Base-by-base conservation (phyloP, 2,329 filamentous ascomycete genomes). In the Fusarium kyushuense region DNA sequence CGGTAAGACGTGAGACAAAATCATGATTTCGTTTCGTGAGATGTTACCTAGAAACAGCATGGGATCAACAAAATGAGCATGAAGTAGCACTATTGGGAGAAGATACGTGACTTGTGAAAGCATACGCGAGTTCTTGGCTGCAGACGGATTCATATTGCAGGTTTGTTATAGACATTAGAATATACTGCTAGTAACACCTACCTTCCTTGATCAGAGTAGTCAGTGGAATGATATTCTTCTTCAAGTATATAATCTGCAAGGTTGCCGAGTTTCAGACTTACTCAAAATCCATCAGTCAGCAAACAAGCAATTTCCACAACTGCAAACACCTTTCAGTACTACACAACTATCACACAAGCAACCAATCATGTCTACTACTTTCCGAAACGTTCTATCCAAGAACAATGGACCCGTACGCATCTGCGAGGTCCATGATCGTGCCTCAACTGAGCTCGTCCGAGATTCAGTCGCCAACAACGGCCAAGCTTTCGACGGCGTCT, bases 401-500 rank as follows among this genome's bases (percentile, higher is more conserved):
- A 25, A 25, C 5, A 17, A 25, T 25, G 40, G 40, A 17, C 40
- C 40, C 21, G 13, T 42, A 25, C 40, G 40, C 16, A 33, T 62
- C 14, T 62, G 58, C 21, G 58, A 62, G 35, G 51, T 56, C 6
- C 58, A 62, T 10, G 58, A 62, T 36, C 54, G 58, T 4, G 33
- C 40, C 9, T 62, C 58, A 9, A 62, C 58, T 25, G 58, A 62
- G 32, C 58, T 62, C 40, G 58, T 62, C 33, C 51, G 58, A 40
- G 43, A 33, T 17, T 46, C 58, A 10, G 33, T 62, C 30, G 58
- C 40, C 10, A 53, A 47, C 14, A 46, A 62, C 13, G 58, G 58
- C 54, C 54, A 62, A 41, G 43, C 19, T 19, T 62, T 62, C 13
- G 54, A 62, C 17, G 58, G 58, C 29, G 58, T 62, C 54, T 62